A percentile compares a stretch with the other conserved stretches of the same genome.
Evolutionary conservation across 1,139 yeast genomes (phyloP).

Genomic region (Pichia sp.): DNA sequence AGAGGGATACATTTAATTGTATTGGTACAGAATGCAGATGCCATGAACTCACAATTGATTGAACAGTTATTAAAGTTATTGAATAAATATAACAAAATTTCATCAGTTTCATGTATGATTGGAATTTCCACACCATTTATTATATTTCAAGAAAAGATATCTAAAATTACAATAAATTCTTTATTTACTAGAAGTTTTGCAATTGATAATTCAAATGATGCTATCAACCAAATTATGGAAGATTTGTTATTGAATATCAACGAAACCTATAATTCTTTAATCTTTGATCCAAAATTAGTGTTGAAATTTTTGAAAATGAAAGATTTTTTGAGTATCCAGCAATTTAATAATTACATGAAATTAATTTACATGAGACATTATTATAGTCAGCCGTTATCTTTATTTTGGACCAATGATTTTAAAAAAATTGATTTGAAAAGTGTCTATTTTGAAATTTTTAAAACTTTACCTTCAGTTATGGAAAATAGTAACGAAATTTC

Average conservation of each 20-base stretch:
- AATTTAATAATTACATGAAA: constrained; percentile 50
- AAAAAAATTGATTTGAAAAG: constrained; percentile 30
- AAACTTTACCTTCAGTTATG: constrained; percentile 42
- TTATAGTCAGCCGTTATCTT: constrained; percentile 60
- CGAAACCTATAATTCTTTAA: constrained; percentile 29
- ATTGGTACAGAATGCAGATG: constrained; percentile 60
- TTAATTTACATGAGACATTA: constrained; percentile 64
- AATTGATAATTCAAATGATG: constrained; percentile 40
- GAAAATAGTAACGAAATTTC: constrained; percentile 21
- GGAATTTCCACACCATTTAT: constrained; percentile 48
- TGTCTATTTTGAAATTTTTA: constrained; percentile 34
- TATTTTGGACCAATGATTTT: constrained; percentile 35
- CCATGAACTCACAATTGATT: constrained; percentile 46
- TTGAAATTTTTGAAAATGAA: constrained; percentile 22
- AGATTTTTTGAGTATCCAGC: constrained; percentile 24
- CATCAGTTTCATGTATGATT: constrained; percentile 27
- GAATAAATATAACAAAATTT: constrained; percentile 29
- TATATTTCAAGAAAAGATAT: constrained; percentile 37
- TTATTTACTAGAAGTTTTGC: constrained; percentile 29
- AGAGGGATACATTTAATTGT: constrained; percentile 28
- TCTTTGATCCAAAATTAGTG: constrained; percentile 27
- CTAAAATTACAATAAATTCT: constrained; percentile 25
- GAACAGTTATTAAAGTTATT: constrained; percentile 44
- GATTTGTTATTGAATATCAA: constrained; percentile 29
- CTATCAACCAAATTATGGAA: constrained; percentile 35